These are phyloP conservation scores for Bidens hawaiensis DNA, from an alignment of 140 eudicot species.

Conservation along the genomic window DNA sequence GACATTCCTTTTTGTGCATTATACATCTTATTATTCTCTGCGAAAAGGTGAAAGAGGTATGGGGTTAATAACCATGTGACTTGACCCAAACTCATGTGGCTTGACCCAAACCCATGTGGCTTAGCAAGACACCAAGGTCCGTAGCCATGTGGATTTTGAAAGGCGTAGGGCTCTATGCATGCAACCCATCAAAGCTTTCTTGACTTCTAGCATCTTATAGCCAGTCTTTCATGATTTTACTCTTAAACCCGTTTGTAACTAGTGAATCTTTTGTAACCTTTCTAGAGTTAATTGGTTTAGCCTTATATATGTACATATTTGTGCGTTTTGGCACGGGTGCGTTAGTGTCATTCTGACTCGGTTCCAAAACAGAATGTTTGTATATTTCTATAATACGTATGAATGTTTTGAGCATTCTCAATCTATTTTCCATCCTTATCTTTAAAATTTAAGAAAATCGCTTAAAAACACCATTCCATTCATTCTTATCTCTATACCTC, in stretches of 20 bases:
- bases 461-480: too few species aligned
- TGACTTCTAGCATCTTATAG: not conserved
- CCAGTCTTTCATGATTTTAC: not conserved
- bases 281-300: not conserved
- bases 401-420: too few species aligned
- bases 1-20: conserved; percentile 10
- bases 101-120: conserved; percentile 23
- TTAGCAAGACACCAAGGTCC: conserved; percentile 18
- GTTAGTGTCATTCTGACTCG: too few species aligned
- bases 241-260: not conserved
- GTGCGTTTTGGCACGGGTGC: too few species aligned
- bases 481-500: too few species aligned
- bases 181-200: conserved; percentile 7
- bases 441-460: too few species aligned
- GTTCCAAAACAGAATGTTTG: too few species aligned
- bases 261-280: not conserved
- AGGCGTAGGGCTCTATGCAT: not conserved
- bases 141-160: conserved; percentile 15
- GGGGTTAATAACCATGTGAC: conserved; percentile 12
- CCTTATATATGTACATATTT: too few species aligned
- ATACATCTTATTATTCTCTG: conserved; percentile 2
- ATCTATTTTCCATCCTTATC: too few species aligned
- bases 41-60: conserved; percentile 13
- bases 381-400: too few species aligned
- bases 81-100: conserved; percentile 33